Evolutionary conservation across 345 rosid genomes (phyloP).

Genomic region (Eucalyptus pumila): DNA sequence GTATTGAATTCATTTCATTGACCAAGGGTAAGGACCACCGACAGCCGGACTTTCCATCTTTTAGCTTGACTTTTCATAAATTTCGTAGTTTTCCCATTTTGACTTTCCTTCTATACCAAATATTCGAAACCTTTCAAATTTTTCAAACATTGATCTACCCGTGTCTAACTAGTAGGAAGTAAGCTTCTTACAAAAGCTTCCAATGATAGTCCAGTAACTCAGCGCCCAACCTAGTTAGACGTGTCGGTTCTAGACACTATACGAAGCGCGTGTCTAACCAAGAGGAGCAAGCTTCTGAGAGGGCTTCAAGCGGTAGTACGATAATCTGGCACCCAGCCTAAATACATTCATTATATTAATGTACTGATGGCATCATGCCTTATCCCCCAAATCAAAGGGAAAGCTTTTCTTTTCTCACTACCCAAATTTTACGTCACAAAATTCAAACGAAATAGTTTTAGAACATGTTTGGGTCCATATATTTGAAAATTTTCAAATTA

Average conservation of each 20-base stretch:
- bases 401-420: fast-evolving
- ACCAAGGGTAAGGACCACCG: not conserved
- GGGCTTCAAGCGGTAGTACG: fast-evolving
- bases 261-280: fast-evolving
- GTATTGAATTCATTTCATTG: not conserved
- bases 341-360: too few relatives aligned
- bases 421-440: fast-evolving
- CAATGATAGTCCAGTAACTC: too few relatives aligned
- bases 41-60: not conserved
- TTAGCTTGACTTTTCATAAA: not conserved
- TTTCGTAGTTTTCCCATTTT: not conserved
- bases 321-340: fast-evolving
- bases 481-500: not conserved
- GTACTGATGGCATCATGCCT: fast-evolving
- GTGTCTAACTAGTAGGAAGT: too few relatives aligned
- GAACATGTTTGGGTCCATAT: fast-evolving
- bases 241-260: fast-evolving
- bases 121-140: not conserved
- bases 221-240: fast-evolving
- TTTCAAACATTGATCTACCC: not conserved
- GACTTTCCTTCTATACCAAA: not conserved
- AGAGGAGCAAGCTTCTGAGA: too few relatives aligned
- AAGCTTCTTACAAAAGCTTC: too few relatives aligned
- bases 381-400: too few relatives aligned
- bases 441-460: too few relatives aligned